Evolutionary conservation across 495 filamentous ascomycete genomes (phyloP).

Genomic region (Penicillium herquei): DNA sequence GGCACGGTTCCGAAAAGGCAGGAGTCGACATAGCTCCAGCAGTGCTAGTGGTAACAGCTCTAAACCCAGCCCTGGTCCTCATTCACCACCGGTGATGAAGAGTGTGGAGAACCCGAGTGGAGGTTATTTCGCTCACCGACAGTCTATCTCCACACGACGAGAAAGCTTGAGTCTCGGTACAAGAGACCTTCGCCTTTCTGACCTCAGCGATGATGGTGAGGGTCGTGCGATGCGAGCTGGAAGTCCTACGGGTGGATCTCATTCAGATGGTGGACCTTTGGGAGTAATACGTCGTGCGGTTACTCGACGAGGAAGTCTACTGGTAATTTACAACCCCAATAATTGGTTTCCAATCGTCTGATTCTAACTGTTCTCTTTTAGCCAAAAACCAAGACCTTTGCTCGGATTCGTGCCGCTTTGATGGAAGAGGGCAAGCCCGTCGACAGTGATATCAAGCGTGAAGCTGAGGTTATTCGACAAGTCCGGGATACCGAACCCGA

Average conservation of each 20-base stretch:
- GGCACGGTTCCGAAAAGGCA: slow-evolving; percentile 53
- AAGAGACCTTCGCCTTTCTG: slow-evolving; percentile 80
- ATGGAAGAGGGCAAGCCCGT: slow-evolving; percentile 83
- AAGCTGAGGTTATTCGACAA: slow-evolving; percentile 92
- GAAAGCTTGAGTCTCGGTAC: slow-evolving; percentile 87
- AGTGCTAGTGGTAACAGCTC: slow-evolving; percentile 69
- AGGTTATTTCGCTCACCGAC: slow-evolving; percentile 45
- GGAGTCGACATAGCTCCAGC: slow-evolving; percentile 65
- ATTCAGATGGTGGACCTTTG: slow-evolving; percentile 41
- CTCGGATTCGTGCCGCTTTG: slow-evolving; percentile 85
- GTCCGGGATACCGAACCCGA: slow-evolving; percentile 72
- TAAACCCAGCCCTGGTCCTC: slow-evolving; percentile 62
- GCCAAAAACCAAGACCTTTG: slow-evolving; percentile 95
- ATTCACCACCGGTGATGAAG: slow-evolving; percentile 63
- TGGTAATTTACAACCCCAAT: slow-evolving; percentile 57
- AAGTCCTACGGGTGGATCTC: slow-evolving; percentile 38
- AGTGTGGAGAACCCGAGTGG: slow-evolving; percentile 54
- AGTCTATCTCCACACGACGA: slow-evolving; percentile 58
- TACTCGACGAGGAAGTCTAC: slow-evolving; percentile 79
- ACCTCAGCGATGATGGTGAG: slow-evolving; percentile 77
- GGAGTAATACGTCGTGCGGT: slow-evolving; percentile 64
- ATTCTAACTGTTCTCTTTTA: slow-evolving; percentile 18
- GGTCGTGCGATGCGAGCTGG: slow-evolving; percentile 46
- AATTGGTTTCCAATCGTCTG: not conserved
- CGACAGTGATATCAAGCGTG: slow-evolving; percentile 83